Base-by-base conservation (phyloP, 805 yeast genomes). In the Ogataea haglerorum region DNA sequence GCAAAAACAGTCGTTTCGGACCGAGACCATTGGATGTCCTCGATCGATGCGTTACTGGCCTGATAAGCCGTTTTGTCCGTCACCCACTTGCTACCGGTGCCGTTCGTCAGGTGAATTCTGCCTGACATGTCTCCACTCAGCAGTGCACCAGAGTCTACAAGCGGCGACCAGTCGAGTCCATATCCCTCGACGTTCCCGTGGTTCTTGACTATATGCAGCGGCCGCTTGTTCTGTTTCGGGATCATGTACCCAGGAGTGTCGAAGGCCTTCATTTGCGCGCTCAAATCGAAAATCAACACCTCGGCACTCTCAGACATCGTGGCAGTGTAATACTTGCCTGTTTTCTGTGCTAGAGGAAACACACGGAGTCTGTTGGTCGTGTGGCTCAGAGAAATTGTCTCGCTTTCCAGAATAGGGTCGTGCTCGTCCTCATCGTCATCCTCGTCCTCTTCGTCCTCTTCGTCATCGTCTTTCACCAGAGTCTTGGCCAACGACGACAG, bases 161-260 rank as follows among this genome's bases (percentile, higher is more conserved):
- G 67, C 30, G 97, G 96, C 1, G 95, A 86, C 99, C 99, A 93
- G 64, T 91, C 99, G 32, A 93, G 63, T 12, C 96, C 99, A 57
- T 88, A 93, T 25, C 99, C 98, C 68, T 93, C 99, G n/a, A 86
- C 95, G 51, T 83, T 82, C 17, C 97, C 97, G 61, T 93, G 99
- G 48, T 68, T 73, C 56, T 77, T 77, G 45, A 93, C 71, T 6
- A 95, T 88, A 65, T 89, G 90, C 9, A 80, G 58, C 14, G 98
- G 96, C 61, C 81, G 77, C 59, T 84, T 87, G 48, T 81, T 75
- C 13, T 74, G 65, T 59, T 89, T 90, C 36, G 95, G 85, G 48
- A 91, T 78, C 53, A 75, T 71, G 54, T 73, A 82, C 5, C 98
- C 98, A 4, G 98, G 96, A 6, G 84, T 75, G 56, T 86, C 93